phyloP scores from a whole-genome alignment of 1,284 basidiomycete species.

The Cutaneotrichosporon cyanovorans region DNA sequence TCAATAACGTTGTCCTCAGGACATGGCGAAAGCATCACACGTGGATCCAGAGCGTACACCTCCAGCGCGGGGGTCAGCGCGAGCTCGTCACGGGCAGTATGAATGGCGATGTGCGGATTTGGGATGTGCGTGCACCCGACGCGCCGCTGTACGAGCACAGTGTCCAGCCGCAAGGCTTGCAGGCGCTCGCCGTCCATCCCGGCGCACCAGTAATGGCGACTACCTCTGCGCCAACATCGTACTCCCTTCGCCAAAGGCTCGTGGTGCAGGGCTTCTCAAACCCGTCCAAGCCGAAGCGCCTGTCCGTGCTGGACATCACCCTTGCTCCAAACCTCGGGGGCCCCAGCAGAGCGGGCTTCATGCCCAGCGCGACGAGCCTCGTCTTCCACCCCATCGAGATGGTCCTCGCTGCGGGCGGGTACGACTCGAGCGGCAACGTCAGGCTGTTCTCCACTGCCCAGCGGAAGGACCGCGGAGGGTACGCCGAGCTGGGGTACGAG shows the following conservation, averaged over 20 bases:
- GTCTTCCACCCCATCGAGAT: constrained; percentile 46
- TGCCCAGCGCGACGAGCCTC: constrained; percentile 39
- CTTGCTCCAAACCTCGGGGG: constrained; percentile 26
- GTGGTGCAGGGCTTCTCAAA: constrained; percentile 41
- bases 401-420: constrained; percentile 43
- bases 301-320: constrained; percentile 34
- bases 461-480: no score
- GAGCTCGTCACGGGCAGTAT: constrained; percentile 88
- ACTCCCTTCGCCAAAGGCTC: constrained; percentile 35
- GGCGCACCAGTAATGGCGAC: constrained; percentile 77
- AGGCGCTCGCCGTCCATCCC: constrained; percentile 80
- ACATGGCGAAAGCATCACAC: constrained; percentile 75
- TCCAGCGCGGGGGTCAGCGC: constrained; percentile 64
- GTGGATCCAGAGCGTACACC: constrained; percentile 86
- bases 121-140: constrained; percentile 75
- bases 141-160: constrained; percentile 60
- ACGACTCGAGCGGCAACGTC: constrained; percentile 42
- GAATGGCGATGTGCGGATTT: constrained; percentile 83
- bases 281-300: constrained; percentile 28
- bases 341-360: constrained; percentile 24
- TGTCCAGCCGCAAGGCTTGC: constrained; percentile 63
- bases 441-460: constrained; percentile 22
- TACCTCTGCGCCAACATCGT: constrained; percentile 44
- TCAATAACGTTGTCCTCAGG: constrained; percentile 68
- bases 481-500: no score